Conservation (phyloP, 345 rosid genomes). For the Sisymbrium altissimum region DNA sequence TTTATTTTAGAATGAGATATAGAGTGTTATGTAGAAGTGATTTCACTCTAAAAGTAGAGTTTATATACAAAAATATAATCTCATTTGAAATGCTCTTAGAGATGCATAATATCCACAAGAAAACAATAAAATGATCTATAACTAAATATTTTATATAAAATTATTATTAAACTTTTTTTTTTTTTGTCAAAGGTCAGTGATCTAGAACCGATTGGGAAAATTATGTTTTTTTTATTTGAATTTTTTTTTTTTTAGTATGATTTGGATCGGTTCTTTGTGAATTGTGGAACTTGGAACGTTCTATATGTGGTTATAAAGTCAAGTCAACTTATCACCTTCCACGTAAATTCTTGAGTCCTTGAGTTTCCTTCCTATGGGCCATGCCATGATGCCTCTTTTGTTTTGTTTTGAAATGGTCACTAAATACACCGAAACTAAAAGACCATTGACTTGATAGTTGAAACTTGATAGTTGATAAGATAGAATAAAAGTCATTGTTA, state of each 20-base stretch:
- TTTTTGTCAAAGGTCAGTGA: too few relatives aligned
- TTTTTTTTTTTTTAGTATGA: background rate
- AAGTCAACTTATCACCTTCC: conserved; percentile 27
- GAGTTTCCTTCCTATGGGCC: background rate
- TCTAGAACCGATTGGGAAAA: too few relatives aligned
- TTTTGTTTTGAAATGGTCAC: background rate
- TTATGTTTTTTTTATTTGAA: too few relatives aligned
- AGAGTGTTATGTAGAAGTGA: too few relatives aligned
- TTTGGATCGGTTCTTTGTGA: background rate
- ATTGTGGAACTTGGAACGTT: background rate
- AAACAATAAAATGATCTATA: background rate
- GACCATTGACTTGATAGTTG: conserved; percentile 31
- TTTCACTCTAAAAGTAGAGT: too few relatives aligned
- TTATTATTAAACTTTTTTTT: background rate
- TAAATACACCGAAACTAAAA: conserved; percentile 17
- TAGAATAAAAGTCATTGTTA: background rate
- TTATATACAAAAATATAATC: too few relatives aligned
- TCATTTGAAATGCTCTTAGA: background rate
- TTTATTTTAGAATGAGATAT: too few relatives aligned
- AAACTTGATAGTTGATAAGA: too few relatives aligned
- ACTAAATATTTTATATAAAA: background rate
- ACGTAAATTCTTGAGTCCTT: conserved; percentile 1
- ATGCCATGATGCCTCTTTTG: background rate
- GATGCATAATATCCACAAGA: background rate
- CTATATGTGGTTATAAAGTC: background rate